Base-by-base conservation (phyloP, 2,329 filamentous ascomycete species). In the Colletotrichum truncatum region DNA sequence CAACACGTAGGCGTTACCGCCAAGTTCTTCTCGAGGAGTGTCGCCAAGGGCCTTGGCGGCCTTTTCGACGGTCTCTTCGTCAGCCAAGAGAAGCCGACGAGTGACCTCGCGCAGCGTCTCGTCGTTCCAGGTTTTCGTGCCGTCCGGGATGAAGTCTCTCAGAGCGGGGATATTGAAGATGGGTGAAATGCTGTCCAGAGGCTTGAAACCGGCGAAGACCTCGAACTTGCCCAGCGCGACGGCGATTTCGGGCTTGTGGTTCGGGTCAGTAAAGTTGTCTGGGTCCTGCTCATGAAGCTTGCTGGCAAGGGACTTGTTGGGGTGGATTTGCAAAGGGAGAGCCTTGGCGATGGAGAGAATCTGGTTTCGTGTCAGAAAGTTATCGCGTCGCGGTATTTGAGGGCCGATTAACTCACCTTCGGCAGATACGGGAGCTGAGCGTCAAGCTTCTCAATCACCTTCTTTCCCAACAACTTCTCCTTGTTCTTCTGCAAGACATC, bases 231-330 rank as follows among this genome's bases (percentile, higher is more conserved):
- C 83, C 1, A 94, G 78, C 0, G 91, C 91, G 1, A 94, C 80
- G 1, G 91, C 91, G 56, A 94, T 94, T 73, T 94, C 91, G 1
- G 92, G 91, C 77, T 94, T 94, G 81, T 94, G 91, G 74, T 94
- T 94, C 3, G 85, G 79, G 69, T 94, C 91, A 1, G 86, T 87
- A 74, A 91, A 94, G 62, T 87, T 85, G 3, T 87, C 76, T 0
- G 91, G 90, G 57, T 93, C 83, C 68, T 87, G 75, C 57, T 84
- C 74, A 77, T 93, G 90, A 2, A 93, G 82, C 70, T 88, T 83
- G 8, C 83, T 77, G 0, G 91, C 86, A 1, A 93, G 83, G 0
- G 85, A 80, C 72, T 91, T 92, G 78, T 93, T 87, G 30, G 91
- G 91, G 68, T 94, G 91, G 12, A 93, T 84, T 73, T 94, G 91